These are phyloP conservation scores for Tolypocladium paradoxum DNA, from an alignment of 2,329 filamentous ascomycete species.

Conservation along the genomic window DNA sequence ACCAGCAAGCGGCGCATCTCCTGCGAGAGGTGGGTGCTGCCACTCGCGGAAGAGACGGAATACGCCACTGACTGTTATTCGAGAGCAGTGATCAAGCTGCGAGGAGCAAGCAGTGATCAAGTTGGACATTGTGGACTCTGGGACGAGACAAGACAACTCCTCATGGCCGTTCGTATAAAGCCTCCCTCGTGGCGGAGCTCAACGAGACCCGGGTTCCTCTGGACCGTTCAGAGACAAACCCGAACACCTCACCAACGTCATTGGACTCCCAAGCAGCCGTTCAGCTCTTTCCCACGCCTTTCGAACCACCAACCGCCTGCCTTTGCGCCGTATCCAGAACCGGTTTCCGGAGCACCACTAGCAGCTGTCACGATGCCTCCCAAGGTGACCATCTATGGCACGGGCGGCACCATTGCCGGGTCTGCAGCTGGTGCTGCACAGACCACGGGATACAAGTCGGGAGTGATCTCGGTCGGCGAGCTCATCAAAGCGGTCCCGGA, in stretches of 20 bases:
- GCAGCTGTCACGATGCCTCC: constrained; percentile 14
- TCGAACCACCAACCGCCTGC: background rate
- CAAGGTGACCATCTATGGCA: constrained; percentile 46
- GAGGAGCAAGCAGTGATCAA: background rate
- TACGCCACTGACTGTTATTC: background rate
- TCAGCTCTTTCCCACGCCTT: background rate
- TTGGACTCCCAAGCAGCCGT: background rate
- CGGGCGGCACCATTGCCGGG: constrained; percentile 49
- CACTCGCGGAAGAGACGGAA: background rate
- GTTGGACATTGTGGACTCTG: background rate
- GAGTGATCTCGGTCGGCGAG: constrained; percentile 34
- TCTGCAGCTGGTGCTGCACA: constrained; percentile 35
- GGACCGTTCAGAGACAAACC: background rate
- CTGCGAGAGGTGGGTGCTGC: background rate
- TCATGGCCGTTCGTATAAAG: background rate
- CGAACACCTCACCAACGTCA: background rate
- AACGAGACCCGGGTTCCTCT: background rate
- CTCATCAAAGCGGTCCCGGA: constrained; percentile 45
- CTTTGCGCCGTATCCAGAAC: background rate
- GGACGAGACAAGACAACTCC: background rate
- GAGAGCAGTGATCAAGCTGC: background rate
- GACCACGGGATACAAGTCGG: constrained; percentile 31
- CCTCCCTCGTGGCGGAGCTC: background rate
- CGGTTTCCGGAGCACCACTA: background rate
- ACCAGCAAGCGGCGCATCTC: background rate